Base-by-base conservation (phyloP, 106 monocot genomes). In the Dioscorea zingiberensis region DNA sequence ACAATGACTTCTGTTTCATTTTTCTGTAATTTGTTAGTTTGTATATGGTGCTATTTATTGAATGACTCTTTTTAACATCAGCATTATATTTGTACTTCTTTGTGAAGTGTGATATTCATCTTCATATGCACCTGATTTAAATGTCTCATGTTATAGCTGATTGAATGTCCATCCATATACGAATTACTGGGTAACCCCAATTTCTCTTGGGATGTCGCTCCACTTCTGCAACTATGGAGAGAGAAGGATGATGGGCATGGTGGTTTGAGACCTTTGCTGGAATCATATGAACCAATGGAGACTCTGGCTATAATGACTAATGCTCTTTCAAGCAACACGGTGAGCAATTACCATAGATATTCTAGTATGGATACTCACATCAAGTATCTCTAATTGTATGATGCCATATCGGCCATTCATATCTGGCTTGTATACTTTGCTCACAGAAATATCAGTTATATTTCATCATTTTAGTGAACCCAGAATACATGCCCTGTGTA, bases 111-210 rank as follows among this genome's bases (percentile, higher is more conserved):
- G 4, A 10, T 10, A 38, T 38, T 18, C 24, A 12, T 58, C 22
- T 58, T 58, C 57, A 25, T 23, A 58, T 21, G 23, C 8, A 58
- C 13, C 23, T 21, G 1, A 3, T 58, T 58, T 51, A 19, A 51
- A 38, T 38, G 38, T 25, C 1, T 55, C 68, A 9, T 66, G 0
- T 72, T 79, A 55, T 82, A 98, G 98, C 77, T 98, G 69, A 80
- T 93, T 77, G 98, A 98, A 78, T 98, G 98, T 21, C 98, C 98
- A 61, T 98, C 98, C 21, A 93, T 98, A 63, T 98, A 98, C 70
- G 98, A 98, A 65, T 69, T 98, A 60, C 74, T 93, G 93, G 88
- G 81, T 13, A 69, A 56, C 64, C 80, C 84, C 19, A 58, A 75
- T 54, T 98, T 89, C 76, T 59, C 27, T 49, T 98, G 98, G 98